phyloP scores from a whole-genome alignment of 805 yeast species.

The Saccharomycopsis schoenii region DNA sequence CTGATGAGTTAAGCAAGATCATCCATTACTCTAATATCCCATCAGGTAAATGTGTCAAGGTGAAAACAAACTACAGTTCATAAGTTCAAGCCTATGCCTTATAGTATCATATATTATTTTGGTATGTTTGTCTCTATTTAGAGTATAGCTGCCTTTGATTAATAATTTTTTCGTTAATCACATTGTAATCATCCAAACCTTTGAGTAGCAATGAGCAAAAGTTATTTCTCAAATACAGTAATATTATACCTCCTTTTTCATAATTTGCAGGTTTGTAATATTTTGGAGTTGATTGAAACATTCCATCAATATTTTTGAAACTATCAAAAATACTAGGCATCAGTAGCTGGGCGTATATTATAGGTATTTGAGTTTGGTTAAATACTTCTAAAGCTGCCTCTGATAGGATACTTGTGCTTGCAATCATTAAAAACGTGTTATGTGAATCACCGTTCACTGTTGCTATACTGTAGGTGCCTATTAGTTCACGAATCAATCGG shows the following conservation, averaged over 20 bases:
- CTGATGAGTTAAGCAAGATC: no score
- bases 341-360: slow-evolving; percentile 5
- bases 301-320: not conserved
- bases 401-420: slow-evolving; percentile 6
- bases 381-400: slow-evolving; percentile 11
- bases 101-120: not conserved
- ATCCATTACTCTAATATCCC: no score
- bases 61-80: no score
- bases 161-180: slow-evolving; percentile 4
- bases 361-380: slow-evolving; percentile 3
- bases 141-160: not conserved
- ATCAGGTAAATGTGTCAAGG: no score
- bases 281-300: not conserved
- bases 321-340: not conserved
- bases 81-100: no score
- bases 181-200: slow-evolving; percentile 9
- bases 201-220: slow-evolving; percentile 5
- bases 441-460: not conserved
- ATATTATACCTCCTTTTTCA: slow-evolving; percentile 5
- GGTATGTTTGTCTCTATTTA: not conserved
- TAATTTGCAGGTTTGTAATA: slow-evolving; percentile 1
- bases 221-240: slow-evolving; percentile 14
- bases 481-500: slow-evolving; percentile 12
- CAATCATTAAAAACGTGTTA: slow-evolving; percentile 8
- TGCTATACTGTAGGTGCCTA: slow-evolving; percentile 6